A percentile compares a stretch with the other conserved stretches of the same genome.
phyloP scores from a whole-genome alignment of 768 basidiomycete genomes.

The Suillus americanus region DNA sequence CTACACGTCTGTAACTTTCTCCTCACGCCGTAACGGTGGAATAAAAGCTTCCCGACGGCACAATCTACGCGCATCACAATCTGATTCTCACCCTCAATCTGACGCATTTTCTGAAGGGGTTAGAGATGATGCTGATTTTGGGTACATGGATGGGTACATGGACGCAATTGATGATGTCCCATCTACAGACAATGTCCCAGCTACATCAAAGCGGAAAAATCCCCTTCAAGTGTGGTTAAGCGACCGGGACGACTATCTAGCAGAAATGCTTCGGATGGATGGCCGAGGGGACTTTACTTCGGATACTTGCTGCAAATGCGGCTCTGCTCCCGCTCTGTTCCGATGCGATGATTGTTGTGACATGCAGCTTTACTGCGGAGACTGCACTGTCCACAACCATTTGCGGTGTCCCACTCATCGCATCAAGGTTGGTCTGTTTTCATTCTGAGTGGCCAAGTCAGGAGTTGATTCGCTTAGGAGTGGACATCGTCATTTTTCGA shows the following conservation, averaged over 20 bases:
- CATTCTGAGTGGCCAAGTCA: background rate
- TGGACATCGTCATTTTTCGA: slow-evolving; percentile 22
- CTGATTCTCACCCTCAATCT: background rate
- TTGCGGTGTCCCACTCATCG: background rate
- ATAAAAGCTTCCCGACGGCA: background rate
- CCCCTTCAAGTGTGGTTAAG: slow-evolving; percentile 6
- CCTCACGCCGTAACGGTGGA: background rate
- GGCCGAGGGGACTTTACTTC: slow-evolving; percentile 1
- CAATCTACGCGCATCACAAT: background rate
- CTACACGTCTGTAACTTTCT: background rate
- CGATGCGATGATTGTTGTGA: slow-evolving; percentile 5
- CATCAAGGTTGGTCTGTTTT: slow-evolving; percentile 5
- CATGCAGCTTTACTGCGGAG: background rate
- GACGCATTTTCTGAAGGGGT: background rate
- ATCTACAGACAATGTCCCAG: too few relatives aligned
- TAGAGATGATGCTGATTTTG: background rate
- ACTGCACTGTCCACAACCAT: slow-evolving; percentile 1
- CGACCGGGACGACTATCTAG: slow-evolving; percentile 3
- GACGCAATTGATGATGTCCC: too few relatives aligned
- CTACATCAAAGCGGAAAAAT: background rate
- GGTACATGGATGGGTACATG: background rate
- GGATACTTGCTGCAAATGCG: background rate
- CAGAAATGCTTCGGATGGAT: slow-evolving; percentile 9
- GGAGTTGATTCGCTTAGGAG: slow-evolving; percentile 6
- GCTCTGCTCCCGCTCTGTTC: background rate